phyloP scores from a whole-genome alignment of 768 basidiomycete species.

The Boletus rufocinnamomeus region DNA sequence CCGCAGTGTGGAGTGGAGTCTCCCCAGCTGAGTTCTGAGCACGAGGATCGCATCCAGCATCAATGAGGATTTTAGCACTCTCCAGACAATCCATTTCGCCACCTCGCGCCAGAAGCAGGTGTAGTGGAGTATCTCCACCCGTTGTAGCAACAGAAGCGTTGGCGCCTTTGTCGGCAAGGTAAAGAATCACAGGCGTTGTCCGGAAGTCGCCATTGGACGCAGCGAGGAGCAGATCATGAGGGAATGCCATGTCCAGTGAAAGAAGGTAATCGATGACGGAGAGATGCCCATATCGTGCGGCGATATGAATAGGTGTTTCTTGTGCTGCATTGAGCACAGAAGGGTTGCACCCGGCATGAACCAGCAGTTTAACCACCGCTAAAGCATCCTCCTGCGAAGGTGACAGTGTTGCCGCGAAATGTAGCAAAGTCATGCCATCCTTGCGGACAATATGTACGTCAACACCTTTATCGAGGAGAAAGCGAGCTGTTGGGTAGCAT shows the following conservation, averaged over 20 bases:
- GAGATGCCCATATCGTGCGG: background rate
- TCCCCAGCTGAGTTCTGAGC: background rate
- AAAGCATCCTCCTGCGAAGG: background rate
- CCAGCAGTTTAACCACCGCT: background rate
- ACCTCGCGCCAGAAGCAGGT: background rate
- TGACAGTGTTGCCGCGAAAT: background rate
- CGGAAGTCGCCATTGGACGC: no score
- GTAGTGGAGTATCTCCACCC: background rate
- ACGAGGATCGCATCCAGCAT: slow-evolving; percentile 1
- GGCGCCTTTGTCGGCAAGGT: background rate
- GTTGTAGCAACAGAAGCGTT: background rate
- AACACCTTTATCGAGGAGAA: background rate
- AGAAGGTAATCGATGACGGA: background rate
- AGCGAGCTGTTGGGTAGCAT: background rate
- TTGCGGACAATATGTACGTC: background rate
- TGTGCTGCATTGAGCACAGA: background rate
- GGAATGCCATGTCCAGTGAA: background rate
- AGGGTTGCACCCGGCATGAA: background rate
- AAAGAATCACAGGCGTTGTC: background rate
- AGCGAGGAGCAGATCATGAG: background rate
- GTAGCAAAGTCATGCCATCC: background rate
- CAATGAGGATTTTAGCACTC: background rate
- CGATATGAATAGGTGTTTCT: background rate
- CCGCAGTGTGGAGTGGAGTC: slow-evolving; percentile 1
- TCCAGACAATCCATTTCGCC: background rate